phyloP scores from a whole-genome alignment of 768 basidiomycete genomes.

The Candolleomyces efflorescens region DNA sequence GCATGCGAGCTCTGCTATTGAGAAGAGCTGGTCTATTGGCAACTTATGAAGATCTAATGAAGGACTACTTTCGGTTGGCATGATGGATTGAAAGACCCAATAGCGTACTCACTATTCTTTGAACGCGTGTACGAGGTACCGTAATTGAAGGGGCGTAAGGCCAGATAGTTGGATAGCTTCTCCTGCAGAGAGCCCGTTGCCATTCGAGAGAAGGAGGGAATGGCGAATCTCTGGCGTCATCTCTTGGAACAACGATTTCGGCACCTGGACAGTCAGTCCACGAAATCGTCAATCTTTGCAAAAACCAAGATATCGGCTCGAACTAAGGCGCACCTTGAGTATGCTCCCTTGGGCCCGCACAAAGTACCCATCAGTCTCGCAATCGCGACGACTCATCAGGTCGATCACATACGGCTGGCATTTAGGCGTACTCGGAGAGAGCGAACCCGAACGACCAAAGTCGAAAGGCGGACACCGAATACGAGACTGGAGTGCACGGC shows the following conservation, averaged over 20 bases:
- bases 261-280: constrained; percentile 7
- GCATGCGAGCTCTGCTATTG: constrained; percentile 36
- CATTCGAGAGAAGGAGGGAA: constrained; percentile 8
- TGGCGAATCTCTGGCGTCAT: constrained; percentile 15
- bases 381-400: background rate
- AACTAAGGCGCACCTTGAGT: constrained; percentile 19
- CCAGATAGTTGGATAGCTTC: constrained; percentile 35
- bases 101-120: constrained; percentile 32
- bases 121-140: constrained; percentile 32
- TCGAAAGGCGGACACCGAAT: background rate
- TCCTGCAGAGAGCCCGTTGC: constrained; percentile 16
- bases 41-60: constrained; percentile 20
- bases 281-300: too few relatives aligned
- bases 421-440: background rate
- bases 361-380: background rate
- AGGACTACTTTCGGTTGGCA: constrained; percentile 16
- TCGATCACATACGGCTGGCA: background rate
- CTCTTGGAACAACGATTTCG: constrained; percentile 15
- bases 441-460: background rate
- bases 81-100: constrained; percentile 7
- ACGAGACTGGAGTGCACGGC: background rate
- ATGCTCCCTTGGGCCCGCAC: constrained; percentile 17
- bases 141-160: constrained; percentile 34
- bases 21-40: constrained; percentile 30
- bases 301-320: too few relatives aligned